Evolutionary conservation across 2,329 filamentous ascomycete genomes (phyloP).

Genomic region (Fusarium solani-melongenae): DNA sequence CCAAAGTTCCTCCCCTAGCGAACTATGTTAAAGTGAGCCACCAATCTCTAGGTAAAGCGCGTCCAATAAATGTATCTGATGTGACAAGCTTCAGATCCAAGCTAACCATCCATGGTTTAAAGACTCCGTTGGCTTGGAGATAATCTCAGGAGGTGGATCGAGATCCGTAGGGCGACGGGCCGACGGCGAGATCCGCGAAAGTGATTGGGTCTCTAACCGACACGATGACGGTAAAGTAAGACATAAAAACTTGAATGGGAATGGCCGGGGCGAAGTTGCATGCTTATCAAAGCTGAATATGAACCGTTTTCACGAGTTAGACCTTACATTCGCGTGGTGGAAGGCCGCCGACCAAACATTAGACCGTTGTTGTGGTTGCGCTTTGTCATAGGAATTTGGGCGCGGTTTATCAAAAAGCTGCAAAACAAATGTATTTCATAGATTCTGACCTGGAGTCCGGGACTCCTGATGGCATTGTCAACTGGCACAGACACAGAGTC

Average conservation of each 20-base stretch:
- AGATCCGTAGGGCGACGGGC: background rate
- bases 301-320: background rate
- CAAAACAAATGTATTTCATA: background rate
- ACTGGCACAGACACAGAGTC: background rate
- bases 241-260: background rate
- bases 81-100: background rate
- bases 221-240: background rate
- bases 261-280: background rate
- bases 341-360: no score
- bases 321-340: no score
- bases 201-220: background rate
- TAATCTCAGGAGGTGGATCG: background rate
- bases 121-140: background rate
- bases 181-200: background rate
- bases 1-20: background rate
- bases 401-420: background rate
- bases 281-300: slow-evolving; percentile 39
- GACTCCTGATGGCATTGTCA: background rate
- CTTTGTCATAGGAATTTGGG: no score
- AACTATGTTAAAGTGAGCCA: background rate
- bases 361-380: no score
- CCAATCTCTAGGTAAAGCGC: no score
- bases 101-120: background rate
- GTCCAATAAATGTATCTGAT: background rate
- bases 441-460: background rate